Percentiles rank a stretch among this genome's conserved stretches.
These are phyloP conservation scores for Zygosaccharomyces sapae DNA, from an alignment of 1,139 yeast genomes.

Conservation along the genomic window DNA sequence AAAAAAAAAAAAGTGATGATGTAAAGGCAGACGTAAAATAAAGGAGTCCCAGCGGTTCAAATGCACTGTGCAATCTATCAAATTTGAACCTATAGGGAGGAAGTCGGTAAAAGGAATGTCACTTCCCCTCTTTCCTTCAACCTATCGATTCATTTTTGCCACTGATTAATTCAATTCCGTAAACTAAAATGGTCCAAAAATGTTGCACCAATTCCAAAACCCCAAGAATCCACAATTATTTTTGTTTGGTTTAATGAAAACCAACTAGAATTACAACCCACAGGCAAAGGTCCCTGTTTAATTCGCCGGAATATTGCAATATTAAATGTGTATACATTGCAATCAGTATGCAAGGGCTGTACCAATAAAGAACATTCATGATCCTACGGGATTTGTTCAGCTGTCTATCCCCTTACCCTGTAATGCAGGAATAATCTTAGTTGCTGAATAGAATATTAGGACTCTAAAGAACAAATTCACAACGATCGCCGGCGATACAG, in stretches of 20 bases:
- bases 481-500: constrained; percentile 76
- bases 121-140: no score
- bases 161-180: constrained; percentile 67
- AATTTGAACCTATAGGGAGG: neutral
- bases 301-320: constrained; percentile 80
- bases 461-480: constrained; percentile 80
- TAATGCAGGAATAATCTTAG: constrained; percentile 87
- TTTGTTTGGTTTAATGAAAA: constrained; percentile 20
- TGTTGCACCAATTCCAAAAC: constrained; percentile 97
- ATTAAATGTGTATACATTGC: constrained; percentile 93
- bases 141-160: constrained; percentile 9
- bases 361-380: constrained; percentile 68
- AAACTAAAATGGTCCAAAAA: constrained; percentile 73
- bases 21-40: neutral
- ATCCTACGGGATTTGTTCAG: constrained; percentile 39
- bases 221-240: constrained; percentile 70
- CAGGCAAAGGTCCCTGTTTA: constrained; percentile 53
- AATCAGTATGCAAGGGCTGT: constrained; percentile 87
- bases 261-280: constrained; percentile 47
- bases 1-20: neutral
- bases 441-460: constrained; percentile 85
- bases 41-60: neutral
- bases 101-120: neutral
- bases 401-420: constrained; percentile 37
- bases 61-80: constrained; percentile 4